phyloP scores from a whole-genome alignment of 1,284 basidiomycete genomes.

The Stereum hirsutum region DNA sequence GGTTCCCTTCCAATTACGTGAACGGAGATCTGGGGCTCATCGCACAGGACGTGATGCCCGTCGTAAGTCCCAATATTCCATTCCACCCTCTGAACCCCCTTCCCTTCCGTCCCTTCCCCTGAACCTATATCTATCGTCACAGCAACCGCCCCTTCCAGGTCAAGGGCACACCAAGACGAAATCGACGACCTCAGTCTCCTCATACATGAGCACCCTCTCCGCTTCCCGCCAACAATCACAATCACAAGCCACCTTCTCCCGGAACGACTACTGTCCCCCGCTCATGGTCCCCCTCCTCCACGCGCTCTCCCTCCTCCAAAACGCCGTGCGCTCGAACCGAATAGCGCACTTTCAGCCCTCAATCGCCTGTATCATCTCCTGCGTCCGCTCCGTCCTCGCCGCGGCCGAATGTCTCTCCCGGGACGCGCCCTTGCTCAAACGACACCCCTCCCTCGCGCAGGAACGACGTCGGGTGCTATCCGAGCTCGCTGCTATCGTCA shows the following conservation, averaged over 20 bases:
- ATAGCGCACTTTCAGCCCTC: constrained; percentile 79
- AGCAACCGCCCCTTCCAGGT: too few relatives aligned
- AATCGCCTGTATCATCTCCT: constrained; percentile 87
- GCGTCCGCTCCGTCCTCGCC: constrained; percentile 84
- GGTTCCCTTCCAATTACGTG: constrained; percentile 96
- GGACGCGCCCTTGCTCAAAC: constrained; percentile 66
- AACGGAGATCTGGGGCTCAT: constrained; percentile 47
- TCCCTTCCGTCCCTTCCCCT: neutral
- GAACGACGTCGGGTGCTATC: constrained; percentile 81
- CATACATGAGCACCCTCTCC: constrained; percentile 8
- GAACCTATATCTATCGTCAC: too few relatives aligned
- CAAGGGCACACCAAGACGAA: constrained; percentile 11
- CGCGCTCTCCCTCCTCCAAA: constrained; percentile 79
- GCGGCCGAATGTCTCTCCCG: constrained; percentile 82
- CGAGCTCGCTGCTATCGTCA: constrained; percentile 77
- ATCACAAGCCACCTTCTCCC: constrained; percentile 15
- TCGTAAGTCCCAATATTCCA: constrained; percentile 27
- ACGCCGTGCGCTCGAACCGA: constrained; percentile 71
- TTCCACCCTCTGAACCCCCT: constrained; percentile 13
- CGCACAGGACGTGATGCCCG: constrained; percentile 39
- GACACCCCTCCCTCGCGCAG: constrained; percentile 58
- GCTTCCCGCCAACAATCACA: too few relatives aligned
- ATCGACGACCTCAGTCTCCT: constrained; percentile 9
- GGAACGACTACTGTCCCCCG: constrained; percentile 51
- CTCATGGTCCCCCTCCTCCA: constrained; percentile 76